Conservation (phyloP, 805 yeast species). For the Spathaspora passalidarum region DNA sequence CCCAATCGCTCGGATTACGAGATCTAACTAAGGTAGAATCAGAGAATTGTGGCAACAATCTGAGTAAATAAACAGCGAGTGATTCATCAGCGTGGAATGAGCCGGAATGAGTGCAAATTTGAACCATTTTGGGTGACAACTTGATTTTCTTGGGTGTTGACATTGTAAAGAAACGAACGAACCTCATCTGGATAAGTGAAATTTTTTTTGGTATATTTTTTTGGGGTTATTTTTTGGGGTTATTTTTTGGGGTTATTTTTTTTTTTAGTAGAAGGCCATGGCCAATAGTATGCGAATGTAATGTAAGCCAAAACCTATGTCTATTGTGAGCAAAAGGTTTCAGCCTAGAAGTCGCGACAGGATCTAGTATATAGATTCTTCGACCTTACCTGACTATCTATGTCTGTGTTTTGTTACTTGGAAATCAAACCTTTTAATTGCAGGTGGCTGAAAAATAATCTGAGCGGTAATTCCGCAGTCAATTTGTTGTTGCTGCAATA, state of each 20-base stretch:
- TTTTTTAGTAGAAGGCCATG: not conserved
- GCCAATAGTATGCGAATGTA: not conserved
- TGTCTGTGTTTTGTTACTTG: too few relatives aligned
- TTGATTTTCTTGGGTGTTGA: conserved; percentile 10
- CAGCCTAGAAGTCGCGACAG: too few relatives aligned
- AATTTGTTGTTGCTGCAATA: too few relatives aligned
- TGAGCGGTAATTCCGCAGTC: too few relatives aligned
- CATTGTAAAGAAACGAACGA: conserved; percentile 3
- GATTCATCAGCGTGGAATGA: conserved; percentile 97
- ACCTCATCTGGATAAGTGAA: not conserved
- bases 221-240: not conserved
- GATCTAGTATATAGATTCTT: too few relatives aligned
- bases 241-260: not conserved
- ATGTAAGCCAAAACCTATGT: too few relatives aligned
- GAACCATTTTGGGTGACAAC: conserved; percentile 30
- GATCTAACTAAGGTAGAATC: conserved; percentile 76
- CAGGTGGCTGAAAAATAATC: too few relatives aligned
- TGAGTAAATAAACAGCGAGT: conserved; percentile 84
- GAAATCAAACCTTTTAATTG: too few relatives aligned
- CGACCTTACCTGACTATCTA: too few relatives aligned
- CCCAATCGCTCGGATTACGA: conserved; percentile 80
- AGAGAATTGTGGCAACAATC: conserved; percentile 63
- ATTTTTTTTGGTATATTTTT: not conserved
- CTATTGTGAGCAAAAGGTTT: too few relatives aligned
- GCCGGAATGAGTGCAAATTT: conserved; percentile 89